Base-by-base conservation (phyloP, 2,329 filamentous ascomycete species). In the Knufia fluminis region DNA sequence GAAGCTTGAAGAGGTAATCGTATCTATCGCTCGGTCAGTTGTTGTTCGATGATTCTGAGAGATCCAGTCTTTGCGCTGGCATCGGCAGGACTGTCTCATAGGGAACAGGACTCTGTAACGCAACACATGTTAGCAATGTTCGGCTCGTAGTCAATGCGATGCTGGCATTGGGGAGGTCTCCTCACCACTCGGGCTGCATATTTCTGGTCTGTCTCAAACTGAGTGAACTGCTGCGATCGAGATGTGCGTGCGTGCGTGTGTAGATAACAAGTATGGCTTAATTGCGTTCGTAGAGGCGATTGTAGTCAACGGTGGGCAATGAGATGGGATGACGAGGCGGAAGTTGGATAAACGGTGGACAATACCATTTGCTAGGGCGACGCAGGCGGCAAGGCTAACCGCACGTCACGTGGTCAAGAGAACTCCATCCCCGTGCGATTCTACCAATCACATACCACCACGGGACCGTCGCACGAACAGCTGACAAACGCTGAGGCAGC, bases 1-100 rank as follows among this genome's bases (percentile, higher is more conserved):
- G 87, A 60, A 98, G 89, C 83, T 98, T 98, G 83, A 98, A 98
- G 67, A 98, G 89, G 73, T 98, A 98, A 71, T 98, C 92, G 86
- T 98, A 98, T 92, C 92, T 97, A 35, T 12, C 33, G n/a, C 33
- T 17, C 33, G n/a, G 33, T 36, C 33, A 36, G 33, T 16, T 4
- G 7, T 36, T 17, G 33, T 4, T 36, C 33, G 9, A 6, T 14
- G 16, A 7, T 14, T n/a, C 7, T n/a, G n/a, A 14, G 16, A 31
- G 28, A 8, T 17, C 35, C 16, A 17, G 35, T 8, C 16, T 22
- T 20, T 22, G 38, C 38, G 35, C 28, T 3, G 32, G n/a, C n/a
- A 23, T 39, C 20, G 39, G 26, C 39, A 19, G 14, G 17, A 40
- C 14, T n/a, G 3, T 19, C 22, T 22, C n/a, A 7, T 6, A 20